Percentiles rank a stretch among this genome's conserved stretches.
phyloP scores from a whole-genome alignment of 805 yeast species.

The Ogataea minuta region DNA sequence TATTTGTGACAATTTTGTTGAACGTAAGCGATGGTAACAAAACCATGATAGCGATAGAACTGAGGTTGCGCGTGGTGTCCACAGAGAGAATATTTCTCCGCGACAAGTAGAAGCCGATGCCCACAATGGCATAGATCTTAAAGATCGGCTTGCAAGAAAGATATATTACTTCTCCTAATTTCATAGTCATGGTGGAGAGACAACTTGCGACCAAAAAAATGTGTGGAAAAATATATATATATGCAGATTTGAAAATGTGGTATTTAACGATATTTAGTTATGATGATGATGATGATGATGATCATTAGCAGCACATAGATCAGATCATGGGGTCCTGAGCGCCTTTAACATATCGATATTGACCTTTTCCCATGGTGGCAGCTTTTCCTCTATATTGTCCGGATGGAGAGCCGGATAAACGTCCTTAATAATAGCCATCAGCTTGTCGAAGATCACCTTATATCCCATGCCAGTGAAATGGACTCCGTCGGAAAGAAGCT shows the following conservation, averaged over 20 bases:
- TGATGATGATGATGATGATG: too few relatives aligned
- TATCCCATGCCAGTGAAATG: constrained; percentile 41
- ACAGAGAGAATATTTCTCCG: constrained; percentile 61
- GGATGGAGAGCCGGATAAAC: constrained; percentile 34
- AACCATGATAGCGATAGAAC: constrained; percentile 65
- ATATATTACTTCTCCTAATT: constrained; percentile 67
- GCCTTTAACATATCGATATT: constrained; percentile 11
- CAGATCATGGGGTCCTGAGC: not conserved
- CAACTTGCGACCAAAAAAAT: not conserved
- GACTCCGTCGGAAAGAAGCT: constrained; percentile 40
- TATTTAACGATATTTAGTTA: too few relatives aligned
- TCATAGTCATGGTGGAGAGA: constrained; percentile 11
- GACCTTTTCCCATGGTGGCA: constrained; percentile 26
- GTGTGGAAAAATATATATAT: not conserved
- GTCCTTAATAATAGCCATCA: constrained; percentile 31
- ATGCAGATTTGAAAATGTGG: not conserved
- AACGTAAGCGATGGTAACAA: constrained; percentile 76
- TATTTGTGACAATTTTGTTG: constrained; percentile 63
- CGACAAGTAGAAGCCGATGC: constrained; percentile 64
- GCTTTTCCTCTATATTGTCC: constrained; percentile 14
- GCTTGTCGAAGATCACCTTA: constrained; percentile 33
- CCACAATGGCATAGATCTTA: constrained; percentile 73
- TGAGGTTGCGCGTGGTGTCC: constrained; percentile 64
- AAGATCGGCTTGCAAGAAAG: constrained; percentile 83
- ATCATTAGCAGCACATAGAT: not conserved